Conservation (phyloP, 140 eudicot genomes). For the Stevia rebaudiana region DNA sequence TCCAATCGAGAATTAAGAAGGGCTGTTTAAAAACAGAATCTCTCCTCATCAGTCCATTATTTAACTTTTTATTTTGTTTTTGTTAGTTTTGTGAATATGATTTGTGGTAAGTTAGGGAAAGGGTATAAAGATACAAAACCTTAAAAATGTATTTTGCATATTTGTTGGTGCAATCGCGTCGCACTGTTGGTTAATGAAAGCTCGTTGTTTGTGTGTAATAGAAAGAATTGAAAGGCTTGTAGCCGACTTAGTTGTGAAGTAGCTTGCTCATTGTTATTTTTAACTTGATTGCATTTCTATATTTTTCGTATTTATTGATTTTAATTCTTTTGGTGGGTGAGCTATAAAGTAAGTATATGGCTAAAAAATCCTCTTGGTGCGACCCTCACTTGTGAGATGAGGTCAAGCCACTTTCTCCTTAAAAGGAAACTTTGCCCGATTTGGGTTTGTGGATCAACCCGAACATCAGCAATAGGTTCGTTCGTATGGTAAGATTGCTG, state of each 20-base stretch:
- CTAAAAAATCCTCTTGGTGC: background rate
- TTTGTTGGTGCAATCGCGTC: background rate
- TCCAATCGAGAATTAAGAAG: slow-evolving; percentile 33
- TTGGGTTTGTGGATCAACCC: background rate
- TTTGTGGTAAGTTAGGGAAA: slow-evolving; percentile 20
- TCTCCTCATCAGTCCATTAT: slow-evolving; percentile 1
- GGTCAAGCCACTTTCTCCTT: background rate
- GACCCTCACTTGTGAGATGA: background rate
- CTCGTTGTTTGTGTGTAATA: background rate
- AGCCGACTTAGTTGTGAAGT: background rate
- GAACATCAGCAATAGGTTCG: no score
- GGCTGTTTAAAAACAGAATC: background rate
- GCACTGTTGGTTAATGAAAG: background rate
- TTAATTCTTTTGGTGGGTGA: background rate
- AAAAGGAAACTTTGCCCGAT: background rate
- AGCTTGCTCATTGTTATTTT: background rate
- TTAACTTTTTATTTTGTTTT: background rate
- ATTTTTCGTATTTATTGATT: background rate
- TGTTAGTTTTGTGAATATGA: slow-evolving; percentile 32
- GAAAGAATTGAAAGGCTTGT: background rate
- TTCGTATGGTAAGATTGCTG: no score
- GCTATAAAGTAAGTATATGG: background rate
- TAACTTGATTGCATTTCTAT: background rate
- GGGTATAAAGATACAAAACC: slow-evolving; percentile 17
- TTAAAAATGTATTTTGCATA: slow-evolving; percentile 5